A percentile compares a stretch with the other conserved stretches of the same genome.
Evolutionary conservation across 208 protist species (phyloP).

Genomic region (Crithidia expoeki): DNA sequence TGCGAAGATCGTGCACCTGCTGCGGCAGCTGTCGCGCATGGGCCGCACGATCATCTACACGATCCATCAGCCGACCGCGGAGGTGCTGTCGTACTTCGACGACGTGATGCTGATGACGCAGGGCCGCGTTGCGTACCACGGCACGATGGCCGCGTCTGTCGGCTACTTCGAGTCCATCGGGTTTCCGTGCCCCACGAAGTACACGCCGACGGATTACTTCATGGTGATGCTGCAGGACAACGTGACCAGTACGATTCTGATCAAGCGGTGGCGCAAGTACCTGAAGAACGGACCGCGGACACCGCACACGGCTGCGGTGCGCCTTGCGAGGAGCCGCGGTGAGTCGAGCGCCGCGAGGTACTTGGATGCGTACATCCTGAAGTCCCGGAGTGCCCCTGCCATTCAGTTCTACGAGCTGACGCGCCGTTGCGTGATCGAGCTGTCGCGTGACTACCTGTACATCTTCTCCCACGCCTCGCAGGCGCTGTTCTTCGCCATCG

Average conservation of each 20-base stretch:
- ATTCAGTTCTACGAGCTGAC: constrained; percentile 67
- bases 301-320: constrained; percentile 57
- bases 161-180: constrained; percentile 86
- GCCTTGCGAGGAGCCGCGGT: constrained; percentile 36
- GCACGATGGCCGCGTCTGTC: constrained; percentile 62
- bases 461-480: constrained; percentile 49
- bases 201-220: constrained; percentile 90
- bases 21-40: constrained; percentile 71
- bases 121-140: constrained; percentile 87
- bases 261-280: constrained; percentile 74
- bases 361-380: constrained; percentile 53
- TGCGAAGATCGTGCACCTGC: constrained; percentile 72
- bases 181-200: constrained; percentile 63
- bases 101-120: constrained; percentile 87
- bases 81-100: constrained; percentile 92
- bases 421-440: constrained; percentile 38
- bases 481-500: constrained; percentile 61
- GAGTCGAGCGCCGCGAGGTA: constrained; percentile 48
- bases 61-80: constrained; percentile 93
- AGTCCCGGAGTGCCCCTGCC: constrained; percentile 45
- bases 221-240: constrained; percentile 82
- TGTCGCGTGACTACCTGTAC: constrained; percentile 51
- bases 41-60: constrained; percentile 92
- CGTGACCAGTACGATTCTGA: constrained; percentile 49
- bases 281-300: constrained; percentile 52